Base-by-base conservation (phyloP, 495 filamentous ascomycete species). In the Polyplosphaeria fusca region DNA sequence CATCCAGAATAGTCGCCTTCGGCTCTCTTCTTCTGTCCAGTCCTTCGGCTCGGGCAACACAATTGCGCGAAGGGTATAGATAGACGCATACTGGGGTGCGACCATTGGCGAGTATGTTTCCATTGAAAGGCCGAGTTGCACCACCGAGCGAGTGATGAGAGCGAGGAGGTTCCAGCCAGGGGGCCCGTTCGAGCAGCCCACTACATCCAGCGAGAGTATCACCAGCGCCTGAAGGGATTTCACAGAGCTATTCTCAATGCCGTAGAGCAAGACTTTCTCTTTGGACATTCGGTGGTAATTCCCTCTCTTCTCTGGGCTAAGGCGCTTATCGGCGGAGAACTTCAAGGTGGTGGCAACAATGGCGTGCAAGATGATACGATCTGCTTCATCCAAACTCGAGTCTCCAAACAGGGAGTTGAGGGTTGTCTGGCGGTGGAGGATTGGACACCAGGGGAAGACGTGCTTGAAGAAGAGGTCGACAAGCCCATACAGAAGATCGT, bases 391-490 rank as follows among this genome's bases (percentile, higher is more conserved):
- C 3, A 91, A 75, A 13, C 84, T 79, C 0, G 86, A 82, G 4
- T 84, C 73, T 0, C 86, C 86, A 63, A 95, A 95, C n/a, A 95
- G 77, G 5, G 84, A 81, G 63, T 94, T 87, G 5, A 94, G 68
- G 0, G 87, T 91, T 1, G 85, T 82, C 58, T 86, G 81, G 2
- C 88, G 82, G 69, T 95, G 88, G 16, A 95, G 75, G 19, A 95
- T 92, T 0, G 90, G 90, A 71, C 88, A 94, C 85, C 88, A 94
- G 0, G 88, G 86, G 67, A 94, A 91, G 67, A 95, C 82, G 58
- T 93, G 87, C 61, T 92, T 87, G 69, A 95, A 95, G 69, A 91
- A 95, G 2, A 94, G 75, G 65, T 94, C 88, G 5, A 87, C 86
- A 22, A 95, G 72, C 1, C 86, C 82, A 59, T 89, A 93, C 5